phyloP scores from a whole-genome alignment of 768 basidiomycete species.

The Cystofilobasidium capitatum region DNA sequence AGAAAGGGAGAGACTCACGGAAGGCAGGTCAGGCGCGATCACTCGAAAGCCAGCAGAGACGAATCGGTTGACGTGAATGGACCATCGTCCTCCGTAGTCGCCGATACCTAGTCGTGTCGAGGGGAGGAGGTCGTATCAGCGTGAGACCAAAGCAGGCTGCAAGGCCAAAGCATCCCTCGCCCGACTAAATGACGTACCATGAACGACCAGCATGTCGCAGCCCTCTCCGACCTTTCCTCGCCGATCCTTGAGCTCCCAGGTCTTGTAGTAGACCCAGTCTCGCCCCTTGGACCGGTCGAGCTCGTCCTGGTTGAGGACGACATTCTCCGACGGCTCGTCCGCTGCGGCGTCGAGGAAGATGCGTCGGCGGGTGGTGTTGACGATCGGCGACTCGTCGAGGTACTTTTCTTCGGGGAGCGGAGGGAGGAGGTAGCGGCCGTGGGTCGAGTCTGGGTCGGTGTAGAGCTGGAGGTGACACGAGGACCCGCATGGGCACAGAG shows the following conservation, averaged over 20 bases:
- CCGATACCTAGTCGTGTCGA: not conserved
- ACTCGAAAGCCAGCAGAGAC: conserved; percentile 11
- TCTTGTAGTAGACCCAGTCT: conserved; percentile 21
- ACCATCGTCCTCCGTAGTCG: conserved; percentile 17
- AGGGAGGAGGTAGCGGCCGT: conserved; percentile 17
- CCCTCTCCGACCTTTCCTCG: conserved; percentile 14
- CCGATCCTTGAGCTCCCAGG: conserved; percentile 14
- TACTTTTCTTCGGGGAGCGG: conserved; percentile 5
- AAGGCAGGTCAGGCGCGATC: conserved; percentile 17
- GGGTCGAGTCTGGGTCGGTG: conserved; percentile 18
- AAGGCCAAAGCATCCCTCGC: not conserved
- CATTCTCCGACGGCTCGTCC: conserved; percentile 12
- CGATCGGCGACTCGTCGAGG: not conserved
- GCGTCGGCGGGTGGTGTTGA: not conserved
- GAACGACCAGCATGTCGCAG: not conserved
- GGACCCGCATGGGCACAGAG: not conserved
- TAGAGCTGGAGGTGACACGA: conserved; percentile 6
- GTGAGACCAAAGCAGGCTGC: not conserved
- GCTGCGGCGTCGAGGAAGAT: conserved; percentile 17
- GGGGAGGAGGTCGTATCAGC: not conserved
- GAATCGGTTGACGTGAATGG: conserved; percentile 3
- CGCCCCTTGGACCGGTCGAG: conserved; percentile 1
- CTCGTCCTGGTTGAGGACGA: conserved; percentile 6
- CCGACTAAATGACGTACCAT: conserved; percentile 1
- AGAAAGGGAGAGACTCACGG: conserved; percentile 3